Evolutionary conservation across 192 early-diverging fungal species (phyloP).

Genomic region (Gonapodya sp.): DNA sequence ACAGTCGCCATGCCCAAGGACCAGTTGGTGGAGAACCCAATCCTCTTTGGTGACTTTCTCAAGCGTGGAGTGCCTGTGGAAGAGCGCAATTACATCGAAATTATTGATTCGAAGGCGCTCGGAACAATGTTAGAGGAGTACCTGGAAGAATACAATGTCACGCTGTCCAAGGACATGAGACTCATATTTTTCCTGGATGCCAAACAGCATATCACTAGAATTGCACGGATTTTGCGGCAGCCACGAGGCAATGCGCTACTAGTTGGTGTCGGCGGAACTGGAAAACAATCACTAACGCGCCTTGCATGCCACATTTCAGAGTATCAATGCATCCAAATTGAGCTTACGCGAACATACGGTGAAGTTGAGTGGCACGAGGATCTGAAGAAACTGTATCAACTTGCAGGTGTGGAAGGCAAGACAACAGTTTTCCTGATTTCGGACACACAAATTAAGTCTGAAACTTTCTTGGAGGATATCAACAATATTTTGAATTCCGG

Average conservation of each 20-base stretch:
- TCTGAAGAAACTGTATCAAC: constrained; percentile 39
- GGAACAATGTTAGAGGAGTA: constrained; percentile 47
- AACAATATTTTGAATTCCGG: constrained; percentile 16
- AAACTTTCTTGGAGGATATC: constrained; percentile 23
- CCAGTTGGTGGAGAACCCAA: constrained; percentile 49
- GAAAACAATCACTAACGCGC: constrained; percentile 50
- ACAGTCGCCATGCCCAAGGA: constrained; percentile 19
- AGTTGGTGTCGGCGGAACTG: constrained; percentile 53
- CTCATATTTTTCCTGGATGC: constrained; percentile 56
- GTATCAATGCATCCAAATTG: constrained; percentile 61
- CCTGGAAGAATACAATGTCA: constrained; percentile 49
- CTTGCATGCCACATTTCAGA: constrained; percentile 50
- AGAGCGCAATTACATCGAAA: constrained; percentile 41
- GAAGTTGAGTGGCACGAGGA: constrained; percentile 46
- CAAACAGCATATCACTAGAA: constrained; percentile 52
- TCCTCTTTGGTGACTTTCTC: constrained; percentile 38
- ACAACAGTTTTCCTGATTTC: constrained; percentile 55
- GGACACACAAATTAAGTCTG: constrained; percentile 52
- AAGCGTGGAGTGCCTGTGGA: constrained; percentile 41
- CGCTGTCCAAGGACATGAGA: constrained; percentile 38
- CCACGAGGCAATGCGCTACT: constrained; percentile 53
- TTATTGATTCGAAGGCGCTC: constrained; percentile 41
- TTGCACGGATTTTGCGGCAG: constrained; percentile 48
- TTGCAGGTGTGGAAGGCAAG: constrained; percentile 48
- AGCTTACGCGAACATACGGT: constrained; percentile 44